These are phyloP conservation scores for Dendrobium huoshanense DNA, from an alignment of 106 monocot genomes.

Conservation along the genomic window DNA sequence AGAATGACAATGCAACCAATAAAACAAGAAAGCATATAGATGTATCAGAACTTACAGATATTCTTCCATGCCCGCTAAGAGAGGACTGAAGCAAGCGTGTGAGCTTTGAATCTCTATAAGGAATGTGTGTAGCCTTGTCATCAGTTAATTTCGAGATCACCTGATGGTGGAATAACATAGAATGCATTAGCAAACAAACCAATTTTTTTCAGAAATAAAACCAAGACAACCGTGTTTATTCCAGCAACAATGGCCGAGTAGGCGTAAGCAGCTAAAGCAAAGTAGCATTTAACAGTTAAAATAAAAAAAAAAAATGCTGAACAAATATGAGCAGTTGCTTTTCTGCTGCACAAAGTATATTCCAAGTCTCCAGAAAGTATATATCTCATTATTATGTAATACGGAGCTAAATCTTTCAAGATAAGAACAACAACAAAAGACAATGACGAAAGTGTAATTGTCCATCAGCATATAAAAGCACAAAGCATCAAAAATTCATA, in stretches of 20 bases:
- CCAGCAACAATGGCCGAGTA: neutral
- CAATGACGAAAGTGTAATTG: no score
- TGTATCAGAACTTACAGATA: conserved; percentile 62
- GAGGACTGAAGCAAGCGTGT: conserved; percentile 93
- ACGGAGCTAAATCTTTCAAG: no score
- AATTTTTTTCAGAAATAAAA: neutral
- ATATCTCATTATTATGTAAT: neutral
- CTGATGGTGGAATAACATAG: conserved; percentile 20
- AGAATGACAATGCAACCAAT: neutral
- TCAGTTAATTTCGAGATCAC: conserved; percentile 95
- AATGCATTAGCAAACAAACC: neutral
- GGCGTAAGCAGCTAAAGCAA: neutral
- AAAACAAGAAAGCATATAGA: neutral
- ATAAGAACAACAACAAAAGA: no score
- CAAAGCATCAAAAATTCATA: no score
- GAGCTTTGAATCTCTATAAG: conserved; percentile 96
- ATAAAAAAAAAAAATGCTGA: neutral
- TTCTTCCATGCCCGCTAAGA: conserved; percentile 93
- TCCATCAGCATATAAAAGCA: no score
- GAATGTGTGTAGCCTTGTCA: conserved; percentile 81
- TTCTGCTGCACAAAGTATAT: neutral
- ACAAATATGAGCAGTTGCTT: neutral
- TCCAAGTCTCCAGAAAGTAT: neutral
- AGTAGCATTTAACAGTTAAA: neutral
- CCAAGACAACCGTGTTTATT: neutral